Conservation (phyloP, 345 rosid genomes). For the Eucalyptus tenuipes region DNA sequence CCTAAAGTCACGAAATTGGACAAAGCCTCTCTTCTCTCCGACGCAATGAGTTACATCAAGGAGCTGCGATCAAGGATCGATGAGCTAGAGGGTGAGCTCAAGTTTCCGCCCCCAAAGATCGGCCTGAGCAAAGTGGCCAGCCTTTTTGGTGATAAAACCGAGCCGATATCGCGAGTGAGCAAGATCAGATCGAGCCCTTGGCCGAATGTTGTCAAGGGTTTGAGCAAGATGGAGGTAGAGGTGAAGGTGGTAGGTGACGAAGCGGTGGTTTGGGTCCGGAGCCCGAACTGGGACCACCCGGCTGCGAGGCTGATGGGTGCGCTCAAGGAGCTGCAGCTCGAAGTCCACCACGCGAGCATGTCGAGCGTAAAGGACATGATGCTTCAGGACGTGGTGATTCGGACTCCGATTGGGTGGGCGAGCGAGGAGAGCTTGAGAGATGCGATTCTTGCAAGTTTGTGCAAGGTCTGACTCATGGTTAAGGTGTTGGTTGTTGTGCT, state of each 20-base stretch:
- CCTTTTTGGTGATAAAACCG: neutral
- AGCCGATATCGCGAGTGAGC: neutral
- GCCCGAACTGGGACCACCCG: slow-evolving; percentile 26
- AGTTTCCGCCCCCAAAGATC: neutral
- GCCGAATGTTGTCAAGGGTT: neutral
- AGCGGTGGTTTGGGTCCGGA: slow-evolving; percentile 29
- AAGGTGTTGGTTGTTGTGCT: neutral
- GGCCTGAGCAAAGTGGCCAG: neutral
- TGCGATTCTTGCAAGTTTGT: neutral
- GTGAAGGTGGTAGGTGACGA: slow-evolving; percentile 45
- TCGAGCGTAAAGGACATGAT: slow-evolving; percentile 22
- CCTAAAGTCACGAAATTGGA: slow-evolving; percentile 92
- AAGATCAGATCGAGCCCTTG: neutral
- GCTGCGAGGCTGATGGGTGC: slow-evolving; percentile 35
- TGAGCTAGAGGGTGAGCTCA: slow-evolving; percentile 26
- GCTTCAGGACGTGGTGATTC: slow-evolving; percentile 36
- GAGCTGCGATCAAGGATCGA: slow-evolving; percentile 43
- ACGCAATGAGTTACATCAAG: slow-evolving; percentile 60
- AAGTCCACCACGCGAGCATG: slow-evolving; percentile 33
- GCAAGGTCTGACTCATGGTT: neutral
- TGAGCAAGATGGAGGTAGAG: slow-evolving; percentile 13
- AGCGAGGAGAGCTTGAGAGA: neutral
- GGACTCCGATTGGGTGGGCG: slow-evolving; percentile 11
- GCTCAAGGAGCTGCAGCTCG: slow-evolving; percentile 26
- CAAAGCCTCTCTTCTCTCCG: slow-evolving; percentile 67